Evolutionary conservation across 108 stramenopile genomes (phyloP).

Genomic region (Cyclostephanos invisitatus): DNA sequence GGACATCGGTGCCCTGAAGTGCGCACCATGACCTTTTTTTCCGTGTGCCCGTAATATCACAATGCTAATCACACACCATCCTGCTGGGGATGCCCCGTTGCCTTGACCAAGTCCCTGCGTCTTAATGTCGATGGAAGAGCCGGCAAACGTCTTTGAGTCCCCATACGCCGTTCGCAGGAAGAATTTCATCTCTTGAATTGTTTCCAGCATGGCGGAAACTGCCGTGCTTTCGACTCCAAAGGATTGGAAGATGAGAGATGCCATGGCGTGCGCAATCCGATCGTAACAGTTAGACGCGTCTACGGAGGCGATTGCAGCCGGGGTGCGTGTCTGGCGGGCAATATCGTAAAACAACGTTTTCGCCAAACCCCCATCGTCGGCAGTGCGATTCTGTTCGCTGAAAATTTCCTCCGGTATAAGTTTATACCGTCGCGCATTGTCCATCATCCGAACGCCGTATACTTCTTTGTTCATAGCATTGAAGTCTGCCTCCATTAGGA

Average conservation of each 20-base stretch:
- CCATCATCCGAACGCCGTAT: constrained; percentile 1
- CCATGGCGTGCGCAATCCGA: too few relatives aligned
- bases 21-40: not conserved
- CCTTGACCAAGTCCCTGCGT: too few relatives aligned
- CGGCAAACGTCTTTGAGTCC: too few relatives aligned
- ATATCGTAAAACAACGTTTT: not conserved
- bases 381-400: constrained; percentile 13
- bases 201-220: too few relatives aligned
- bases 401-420: not conserved
- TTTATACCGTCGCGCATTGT: constrained; percentile 18
- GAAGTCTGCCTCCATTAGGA: constrained; percentile 32
- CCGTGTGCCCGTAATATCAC: constrained; percentile 17
- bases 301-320: constrained; percentile 9
- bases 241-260: too few relatives aligned
- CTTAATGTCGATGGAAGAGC: too few relatives aligned
- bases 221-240: too few relatives aligned
- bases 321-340: not conserved
- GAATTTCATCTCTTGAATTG: too few relatives aligned
- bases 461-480: not conserved
- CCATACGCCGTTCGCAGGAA: too few relatives aligned
- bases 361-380: constrained; percentile 11
- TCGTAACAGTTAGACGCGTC: too few relatives aligned
- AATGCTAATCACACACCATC: constrained; percentile 13
- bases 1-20: constrained; percentile 11
- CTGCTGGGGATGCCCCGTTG: too few relatives aligned